Evolutionary conservation across 768 basidiomycete species (phyloP).

Genomic region (Suillus hirtellus): DNA sequence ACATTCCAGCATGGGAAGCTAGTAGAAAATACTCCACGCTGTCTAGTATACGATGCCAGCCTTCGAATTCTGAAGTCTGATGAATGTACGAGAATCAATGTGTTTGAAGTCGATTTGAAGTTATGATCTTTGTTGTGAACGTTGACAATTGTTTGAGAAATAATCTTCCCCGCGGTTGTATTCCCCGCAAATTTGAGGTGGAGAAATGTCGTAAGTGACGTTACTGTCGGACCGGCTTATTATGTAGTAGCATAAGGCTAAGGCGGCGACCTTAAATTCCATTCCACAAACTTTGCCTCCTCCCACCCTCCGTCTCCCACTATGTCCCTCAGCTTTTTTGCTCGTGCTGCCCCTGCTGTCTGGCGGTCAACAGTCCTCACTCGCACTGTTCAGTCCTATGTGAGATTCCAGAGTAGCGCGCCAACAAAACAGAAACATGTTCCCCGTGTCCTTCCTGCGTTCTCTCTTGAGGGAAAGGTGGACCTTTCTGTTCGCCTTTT

Average conservation of each 20-base stretch:
- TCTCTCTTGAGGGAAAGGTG: slow-evolving; percentile 82
- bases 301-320: slow-evolving; percentile 15
- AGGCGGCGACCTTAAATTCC: slow-evolving; percentile 21
- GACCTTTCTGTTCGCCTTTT: slow-evolving; percentile 11
- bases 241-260: slow-evolving; percentile 14
- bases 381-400: slow-evolving; percentile 13
- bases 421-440: slow-evolving; percentile 15
- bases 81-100: neutral
- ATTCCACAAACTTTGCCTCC: slow-evolving; percentile 12
- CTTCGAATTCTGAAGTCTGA: too few species aligned
- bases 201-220: slow-evolving; percentile 13
- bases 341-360: slow-evolving; percentile 22
- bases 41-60: neutral
- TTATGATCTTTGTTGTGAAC: neutral
- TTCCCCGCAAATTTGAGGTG: slow-evolving; percentile 15
- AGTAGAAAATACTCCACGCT: neutral
- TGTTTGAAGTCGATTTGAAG: neutral
- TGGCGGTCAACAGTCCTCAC: slow-evolving; percentile 18
- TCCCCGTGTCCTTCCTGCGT: slow-evolving; percentile 63
- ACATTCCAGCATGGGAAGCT: neutral
- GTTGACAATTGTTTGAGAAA: neutral
- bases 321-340: slow-evolving; percentile 33
- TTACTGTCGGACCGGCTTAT: slow-evolving; percentile 13
- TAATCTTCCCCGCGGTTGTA: neutral
- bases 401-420: slow-evolving; percentile 31